phyloP scores from a whole-genome alignment of 2,329 filamentous ascomycete genomes.

The Clarireedia monteithiana region DNA sequence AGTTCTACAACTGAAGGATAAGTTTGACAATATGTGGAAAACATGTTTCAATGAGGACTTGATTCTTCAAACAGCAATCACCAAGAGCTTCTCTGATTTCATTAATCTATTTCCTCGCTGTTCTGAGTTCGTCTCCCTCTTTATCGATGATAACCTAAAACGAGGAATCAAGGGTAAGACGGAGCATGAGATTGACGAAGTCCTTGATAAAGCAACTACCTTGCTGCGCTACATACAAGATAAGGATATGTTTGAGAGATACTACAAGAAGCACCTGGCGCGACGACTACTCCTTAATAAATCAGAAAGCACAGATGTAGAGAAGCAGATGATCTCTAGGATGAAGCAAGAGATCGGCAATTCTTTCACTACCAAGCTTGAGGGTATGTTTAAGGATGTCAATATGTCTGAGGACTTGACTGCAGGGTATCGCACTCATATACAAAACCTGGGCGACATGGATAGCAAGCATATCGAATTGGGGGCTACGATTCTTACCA shows the following conservation, averaged over 20 bases:
- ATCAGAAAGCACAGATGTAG: conserved; percentile 82
- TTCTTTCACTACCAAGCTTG: conserved; percentile 85
- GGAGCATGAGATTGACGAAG: conserved; percentile 73
- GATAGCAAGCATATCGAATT: conserved; percentile 65
- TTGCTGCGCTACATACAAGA: conserved; percentile 83
- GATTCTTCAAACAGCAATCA: conserved; percentile 71
- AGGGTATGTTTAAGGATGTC: conserved; percentile 98
- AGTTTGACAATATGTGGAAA: conserved; percentile 75
- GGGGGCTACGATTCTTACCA: conserved; percentile 77
- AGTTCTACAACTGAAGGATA: conserved; percentile 75
- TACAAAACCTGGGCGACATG: conserved; percentile 42
- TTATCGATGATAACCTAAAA: conserved; percentile 94
- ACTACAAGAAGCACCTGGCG: conserved; percentile 96
- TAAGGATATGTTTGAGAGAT: conserved; percentile 91
- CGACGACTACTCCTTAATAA: conserved; percentile 81
- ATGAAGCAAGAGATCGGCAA: conserved; percentile 98
- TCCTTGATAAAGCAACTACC: conserved; percentile 83
- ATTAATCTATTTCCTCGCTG: conserved; percentile 84
- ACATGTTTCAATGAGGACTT: conserved; percentile 69
- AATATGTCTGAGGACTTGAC: conserved; percentile 78
- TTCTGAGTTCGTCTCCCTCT: conserved; percentile 89
- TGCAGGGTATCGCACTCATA: conserved; percentile 64
- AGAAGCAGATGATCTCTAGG: conserved; percentile 89
- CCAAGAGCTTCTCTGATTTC: conserved; percentile 82
- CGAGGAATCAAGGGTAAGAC: conserved; percentile 90